A percentile compares a stretch with the other conserved stretches of the same genome.
These are phyloP conservation scores for Laguncularia racemosa DNA, from an alignment of 345 rosid genomes.

Conservation along the genomic window DNA sequence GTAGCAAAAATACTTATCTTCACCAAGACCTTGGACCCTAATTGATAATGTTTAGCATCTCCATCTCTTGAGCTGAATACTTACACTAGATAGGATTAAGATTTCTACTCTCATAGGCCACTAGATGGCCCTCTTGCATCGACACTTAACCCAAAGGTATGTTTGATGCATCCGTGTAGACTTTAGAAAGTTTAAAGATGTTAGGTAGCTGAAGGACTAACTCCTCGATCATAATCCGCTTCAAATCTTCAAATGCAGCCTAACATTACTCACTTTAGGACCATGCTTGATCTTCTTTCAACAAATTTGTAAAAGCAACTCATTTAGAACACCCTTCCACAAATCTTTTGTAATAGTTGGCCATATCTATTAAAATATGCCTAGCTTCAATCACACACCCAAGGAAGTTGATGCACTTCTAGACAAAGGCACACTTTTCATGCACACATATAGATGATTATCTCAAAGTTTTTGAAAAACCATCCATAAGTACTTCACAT, in stretches of 20 bases:
- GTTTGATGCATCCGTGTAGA: constrained; percentile 1
- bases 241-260: not conserved
- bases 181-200: not conserved
- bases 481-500: not conserved
- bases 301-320: not conserved
- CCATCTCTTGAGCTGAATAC: not conserved
- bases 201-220: not conserved
- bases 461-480: not conserved
- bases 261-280: not conserved
- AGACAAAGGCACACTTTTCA: too few species aligned
- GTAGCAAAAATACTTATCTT: too few species aligned
- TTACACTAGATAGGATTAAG: not conserved
- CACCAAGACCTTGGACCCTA: too few species aligned
- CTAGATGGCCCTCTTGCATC: constrained; percentile 1
- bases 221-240: not conserved
- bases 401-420: too few species aligned
- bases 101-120: constrained; percentile 1
- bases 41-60: too few species aligned
- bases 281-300: not conserved
- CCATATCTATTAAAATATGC: too few species aligned
- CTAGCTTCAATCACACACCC: too few species aligned
- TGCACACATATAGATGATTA: not conserved
- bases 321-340: not conserved
- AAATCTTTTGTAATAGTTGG: not conserved
- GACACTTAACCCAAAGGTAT: not conserved